Evolutionary conservation across 2,329 filamentous ascomycete species (phyloP).

Genomic region (Monilinia laxa): DNA sequence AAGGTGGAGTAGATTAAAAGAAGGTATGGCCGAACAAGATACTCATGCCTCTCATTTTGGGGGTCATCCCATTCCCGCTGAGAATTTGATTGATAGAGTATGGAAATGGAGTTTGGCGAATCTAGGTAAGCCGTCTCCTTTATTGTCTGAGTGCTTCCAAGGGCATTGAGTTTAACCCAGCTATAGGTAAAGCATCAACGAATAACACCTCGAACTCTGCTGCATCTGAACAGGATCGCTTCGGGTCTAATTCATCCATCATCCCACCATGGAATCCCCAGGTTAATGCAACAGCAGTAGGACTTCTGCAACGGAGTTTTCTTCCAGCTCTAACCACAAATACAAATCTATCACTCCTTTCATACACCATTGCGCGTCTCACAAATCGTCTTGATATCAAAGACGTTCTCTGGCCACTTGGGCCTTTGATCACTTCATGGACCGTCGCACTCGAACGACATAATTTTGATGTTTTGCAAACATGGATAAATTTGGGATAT

Average conservation of each 20-base stretch:
- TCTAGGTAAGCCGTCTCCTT: background rate
- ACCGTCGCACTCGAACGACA: conserved; percentile 23
- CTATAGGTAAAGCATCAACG: conserved; percentile 18
- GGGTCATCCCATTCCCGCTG: conserved; percentile 14
- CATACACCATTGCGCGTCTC: conserved; percentile 23
- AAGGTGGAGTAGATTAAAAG: background rate
- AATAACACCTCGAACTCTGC: background rate
- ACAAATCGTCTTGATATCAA: conserved; percentile 26
- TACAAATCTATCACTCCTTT: conserved; percentile 22
- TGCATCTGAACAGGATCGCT: conserved; percentile 12
- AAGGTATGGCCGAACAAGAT: conserved; percentile 22
- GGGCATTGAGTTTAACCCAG: background rate
- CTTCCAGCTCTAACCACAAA: conserved; percentile 26
- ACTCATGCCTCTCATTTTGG: conserved; percentile 22
- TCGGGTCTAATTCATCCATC: conserved; percentile 2
- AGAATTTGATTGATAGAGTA: conserved; percentile 7
- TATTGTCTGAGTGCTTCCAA: background rate
- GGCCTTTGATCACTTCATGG: conserved; percentile 25
- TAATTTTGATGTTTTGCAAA: conserved; percentile 19
- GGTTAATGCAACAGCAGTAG: conserved; percentile 21
- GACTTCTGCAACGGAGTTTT: conserved; percentile 24
- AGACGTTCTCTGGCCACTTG: conserved; percentile 26
- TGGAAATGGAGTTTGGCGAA: conserved; percentile 8
- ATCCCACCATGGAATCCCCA: conserved; percentile 21
- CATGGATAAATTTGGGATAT: conserved; percentile 22